Evolutionary conservation across 257 asterid species (phyloP), one percentile per base, ranked within the genome.

Genomic region (Salvia rosmarinus): DNA sequence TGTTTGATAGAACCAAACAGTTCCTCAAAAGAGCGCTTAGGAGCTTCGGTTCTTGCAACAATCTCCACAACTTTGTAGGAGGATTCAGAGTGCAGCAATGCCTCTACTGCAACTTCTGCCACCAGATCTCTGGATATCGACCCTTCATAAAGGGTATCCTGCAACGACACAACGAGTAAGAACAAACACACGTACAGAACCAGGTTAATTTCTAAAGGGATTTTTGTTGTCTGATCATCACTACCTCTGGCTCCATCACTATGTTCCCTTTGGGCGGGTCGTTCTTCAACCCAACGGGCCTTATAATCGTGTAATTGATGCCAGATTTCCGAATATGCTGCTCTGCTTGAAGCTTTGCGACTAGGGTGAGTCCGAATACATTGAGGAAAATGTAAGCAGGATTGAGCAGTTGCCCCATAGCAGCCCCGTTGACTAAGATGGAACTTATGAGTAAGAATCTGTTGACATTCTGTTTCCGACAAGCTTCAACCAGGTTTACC

Each of bases 291-390:
- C 99, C 99, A 61, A 97, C 99, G 4, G 99, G 99, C 81, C 99
- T 83, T 42, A 94, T 75, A 17, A 94, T 91, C 5, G 99, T 89
- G 84, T 94, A 94, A 81, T 94, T 86, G 75, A 94, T 91, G 54
- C 99, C 99, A n/a, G 97, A 89, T 76, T 80, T 94, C 72, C 96
- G 82, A 54, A 91, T 89, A 56, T 86, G 59, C 57, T 87, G 81
- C 82, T 94, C 99, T 9, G 99, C 97, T 82, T 89, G 96, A 72
- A 94, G 99, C 89, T 94, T 94, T 23, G 99, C 99, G 11, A 91
- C 82, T 61, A 94, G 78, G 54, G 87, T 84, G 49, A 94, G 91
- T 21, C 99, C 99, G 51, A 94, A 79, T 16, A 88, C 90, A 13
- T 94, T 94, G 73, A 94, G 96, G 71, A 94, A 78, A 60, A 94